phyloP scores from a whole-genome alignment of 2,329 filamentous ascomycete species.

The Fusarium abutilonis region DNA sequence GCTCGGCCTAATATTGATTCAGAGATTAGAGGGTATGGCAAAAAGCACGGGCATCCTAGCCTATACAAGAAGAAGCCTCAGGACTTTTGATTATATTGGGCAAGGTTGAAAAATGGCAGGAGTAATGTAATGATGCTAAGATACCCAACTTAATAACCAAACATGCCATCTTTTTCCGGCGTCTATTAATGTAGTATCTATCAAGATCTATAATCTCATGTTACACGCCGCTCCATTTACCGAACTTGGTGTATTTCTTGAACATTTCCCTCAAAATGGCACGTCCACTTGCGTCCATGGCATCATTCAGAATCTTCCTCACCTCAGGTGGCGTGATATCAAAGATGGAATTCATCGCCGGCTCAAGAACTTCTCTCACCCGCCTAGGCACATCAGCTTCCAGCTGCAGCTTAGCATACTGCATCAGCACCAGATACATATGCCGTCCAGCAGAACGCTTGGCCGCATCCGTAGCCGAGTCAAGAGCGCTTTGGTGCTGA shows the following conservation, averaged over 20 bases:
- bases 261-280: constrained; percentile 68
- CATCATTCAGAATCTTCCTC: constrained; percentile 67
- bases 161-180: constrained; percentile 7
- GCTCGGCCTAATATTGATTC: constrained; percentile 65
- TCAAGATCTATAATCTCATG: constrained; percentile 17
- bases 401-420: constrained; percentile 70
- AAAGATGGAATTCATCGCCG: constrained; percentile 67
- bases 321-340: constrained; percentile 66
- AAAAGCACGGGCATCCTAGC: constrained; percentile 67
- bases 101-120: neutral
- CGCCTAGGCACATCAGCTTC: constrained; percentile 61
- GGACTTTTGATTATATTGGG: constrained; percentile 3
- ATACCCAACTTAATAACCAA: constrained; percentile 38
- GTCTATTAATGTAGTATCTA: constrained; percentile 35
- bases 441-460: constrained; percentile 69
- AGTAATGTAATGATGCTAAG: constrained; percentile 7
- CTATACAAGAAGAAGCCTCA: constrained; percentile 53
- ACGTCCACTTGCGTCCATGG: constrained; percentile 67
- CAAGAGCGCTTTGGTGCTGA: constrained; percentile 58
- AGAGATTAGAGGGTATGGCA: constrained; percentile 66
- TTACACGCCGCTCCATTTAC: constrained; percentile 70
- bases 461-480: constrained; percentile 69
- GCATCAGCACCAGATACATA: constrained; percentile 69
- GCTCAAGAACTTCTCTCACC: constrained; percentile 65
- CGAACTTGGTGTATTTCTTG: constrained; percentile 68